These are phyloP conservation scores for Sugiyamaella qingdaonensis DNA, from an alignment of 805 yeast species.

Conservation along the genomic window DNA sequence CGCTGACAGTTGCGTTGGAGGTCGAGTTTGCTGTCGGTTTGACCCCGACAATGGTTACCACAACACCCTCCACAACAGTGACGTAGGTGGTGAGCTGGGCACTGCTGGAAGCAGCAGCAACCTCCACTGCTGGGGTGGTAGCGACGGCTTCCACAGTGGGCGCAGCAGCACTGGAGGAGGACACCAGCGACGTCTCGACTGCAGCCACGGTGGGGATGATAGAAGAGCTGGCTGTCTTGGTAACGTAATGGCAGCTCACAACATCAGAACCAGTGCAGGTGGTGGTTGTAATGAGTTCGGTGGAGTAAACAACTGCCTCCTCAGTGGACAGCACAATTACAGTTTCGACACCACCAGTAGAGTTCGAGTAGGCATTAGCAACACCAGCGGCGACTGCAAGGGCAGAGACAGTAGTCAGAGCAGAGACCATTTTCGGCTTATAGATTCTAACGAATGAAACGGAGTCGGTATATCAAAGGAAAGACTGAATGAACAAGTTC, in stretches of 20 bases:
- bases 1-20: conserved; percentile 4
- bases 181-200: conserved; percentile 2
- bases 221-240: conserved; percentile 11
- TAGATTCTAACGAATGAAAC: conserved; percentile 2
- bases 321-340: conserved; percentile 10
- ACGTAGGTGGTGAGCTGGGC: conserved; percentile 13
- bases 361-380: conserved; percentile 14
- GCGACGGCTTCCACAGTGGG: conserved; percentile 7
- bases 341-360: conserved; percentile 10
- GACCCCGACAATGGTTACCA: conserved; percentile 17
- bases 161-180: background rate
- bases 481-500: background rate
- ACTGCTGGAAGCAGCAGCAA: conserved; percentile 2
- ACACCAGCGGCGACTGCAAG: conserved; percentile 16
- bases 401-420: conserved; percentile 17
- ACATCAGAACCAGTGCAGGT: conserved; percentile 29
- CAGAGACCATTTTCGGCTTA: conserved; percentile 10
- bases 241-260: conserved; percentile 20
- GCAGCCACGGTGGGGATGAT: background rate
- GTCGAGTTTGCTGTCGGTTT: conserved; percentile 4
- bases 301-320: conserved; percentile 6
- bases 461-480: background rate
- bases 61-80: conserved; percentile 18
- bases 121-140: conserved; percentile 7
- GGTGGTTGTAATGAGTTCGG: conserved; percentile 24